Conservation (phyloP, 306 rosid species). For the Castanea crenata region DNA sequence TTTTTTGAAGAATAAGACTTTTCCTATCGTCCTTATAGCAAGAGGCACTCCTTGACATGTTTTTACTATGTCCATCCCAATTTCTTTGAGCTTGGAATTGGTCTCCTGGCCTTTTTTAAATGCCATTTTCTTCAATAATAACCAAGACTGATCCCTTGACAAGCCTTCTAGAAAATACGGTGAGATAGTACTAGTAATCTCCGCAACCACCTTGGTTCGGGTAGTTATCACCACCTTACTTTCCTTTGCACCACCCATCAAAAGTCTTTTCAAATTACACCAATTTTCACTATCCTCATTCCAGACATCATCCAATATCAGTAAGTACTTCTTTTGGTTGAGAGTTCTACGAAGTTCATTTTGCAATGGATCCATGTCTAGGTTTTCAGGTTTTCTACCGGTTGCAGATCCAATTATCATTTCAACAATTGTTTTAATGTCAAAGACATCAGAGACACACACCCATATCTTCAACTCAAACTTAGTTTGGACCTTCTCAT, state of each 20-base stretch:
- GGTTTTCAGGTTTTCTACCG: fast-evolving
- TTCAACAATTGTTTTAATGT: neutral
- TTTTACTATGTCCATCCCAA: too few relatives aligned
- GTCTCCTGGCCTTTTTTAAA: too few relatives aligned
- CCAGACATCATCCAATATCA: neutral
- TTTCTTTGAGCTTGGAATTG: too few relatives aligned
- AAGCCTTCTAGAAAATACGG: fast-evolving
- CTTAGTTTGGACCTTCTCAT: neutral
- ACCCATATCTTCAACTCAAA: neutral
- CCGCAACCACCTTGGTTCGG: neutral
- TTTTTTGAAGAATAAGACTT: too few relatives aligned
- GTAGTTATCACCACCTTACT: constrained; percentile 11
- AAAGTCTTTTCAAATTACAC: neutral
- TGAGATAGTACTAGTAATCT: too few relatives aligned
- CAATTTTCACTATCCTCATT: neutral
- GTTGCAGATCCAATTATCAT: neutral
- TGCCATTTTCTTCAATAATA: too few relatives aligned
- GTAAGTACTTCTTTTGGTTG: too few relatives aligned
- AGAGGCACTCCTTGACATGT: too few relatives aligned
- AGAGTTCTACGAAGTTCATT: neutral
- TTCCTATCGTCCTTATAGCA: too few relatives aligned
- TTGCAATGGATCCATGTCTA: neutral
- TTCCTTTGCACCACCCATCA: neutral
- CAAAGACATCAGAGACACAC: neutral
- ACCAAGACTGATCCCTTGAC: too few relatives aligned